Evolutionary conservation across 768 basidiomycete species (phyloP).

Genomic region (Neoboletus subvelutipes): DNA sequence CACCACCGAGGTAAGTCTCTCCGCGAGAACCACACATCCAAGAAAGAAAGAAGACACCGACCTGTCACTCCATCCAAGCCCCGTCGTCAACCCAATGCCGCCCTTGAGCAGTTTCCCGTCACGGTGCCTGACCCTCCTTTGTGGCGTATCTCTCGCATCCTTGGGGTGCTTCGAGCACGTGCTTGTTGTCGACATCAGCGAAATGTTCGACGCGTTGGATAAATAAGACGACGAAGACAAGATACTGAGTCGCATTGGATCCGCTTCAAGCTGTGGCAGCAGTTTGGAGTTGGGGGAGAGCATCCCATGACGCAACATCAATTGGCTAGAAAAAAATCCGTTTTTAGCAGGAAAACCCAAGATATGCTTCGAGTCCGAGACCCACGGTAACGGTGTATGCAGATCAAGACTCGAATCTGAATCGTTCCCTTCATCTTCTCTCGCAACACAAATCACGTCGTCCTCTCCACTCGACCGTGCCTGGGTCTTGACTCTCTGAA

Average conservation of each 20-base stretch:
- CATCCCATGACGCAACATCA: conserved; percentile 67
- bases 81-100: conserved; percentile 69
- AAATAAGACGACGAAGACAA: conserved; percentile 25
- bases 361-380: conserved; percentile 17
- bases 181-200: conserved; percentile 24
- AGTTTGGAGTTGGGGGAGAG: conserved; percentile 67
- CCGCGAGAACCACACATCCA: background rate
- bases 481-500: background rate
- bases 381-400: conserved; percentile 69
- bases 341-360: background rate
- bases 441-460: background rate
- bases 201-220: conserved; percentile 28
- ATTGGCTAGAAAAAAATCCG: conserved; percentile 40
- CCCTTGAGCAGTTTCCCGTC: conserved; percentile 58
- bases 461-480: conserved; percentile 1
- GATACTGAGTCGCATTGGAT: conserved; percentile 27
- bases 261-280: conserved; percentile 34
- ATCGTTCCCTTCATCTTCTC: conserved; percentile 39
- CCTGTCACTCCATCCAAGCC: conserved; percentile 76
- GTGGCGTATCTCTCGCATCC: conserved; percentile 57
- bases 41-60: conserved; percentile 27
- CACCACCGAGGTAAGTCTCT: too few relatives aligned
- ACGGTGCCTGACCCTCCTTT: conserved; percentile 56
- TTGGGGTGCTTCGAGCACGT: conserved; percentile 37
- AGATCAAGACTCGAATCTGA: conserved; percentile 66